Evolutionary conservation across 148 eudicot species (phyloP), one percentile per base, ranked within the genome.

Genomic region (Cornus florida): DNA sequence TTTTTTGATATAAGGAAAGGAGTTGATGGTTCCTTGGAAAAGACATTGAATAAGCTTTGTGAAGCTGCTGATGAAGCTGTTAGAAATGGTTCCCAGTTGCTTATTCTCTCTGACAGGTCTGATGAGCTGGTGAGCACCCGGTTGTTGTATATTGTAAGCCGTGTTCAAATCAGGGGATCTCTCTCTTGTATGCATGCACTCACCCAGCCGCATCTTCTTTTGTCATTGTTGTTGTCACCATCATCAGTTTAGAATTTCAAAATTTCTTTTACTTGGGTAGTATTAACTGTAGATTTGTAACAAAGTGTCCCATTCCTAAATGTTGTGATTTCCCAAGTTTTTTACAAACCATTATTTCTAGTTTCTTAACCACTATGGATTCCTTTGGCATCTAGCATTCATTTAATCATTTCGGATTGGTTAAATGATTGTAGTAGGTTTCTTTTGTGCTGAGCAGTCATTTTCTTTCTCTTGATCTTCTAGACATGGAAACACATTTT

Each of bases 61-160:
- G 97, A 96, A 88, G 97, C 95, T 82, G 99, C 99, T 72, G 99
- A 96, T 86, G 99, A 92, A 77, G 99, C 99, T 83, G 99, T 96
- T 76, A 92, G 99, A 92, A 92, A 87, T 89, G 99, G 99, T 80
- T 92, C 90, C 68, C 98, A 96, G 75, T 85, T 96, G 76, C 97
- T 96, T 84, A 85, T 96, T 78, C 90, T 96, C 62, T 94, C 99
- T 78, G 99, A 96, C 86, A 94, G 98, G 82, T 85, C 93, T 74
- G 99, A 96, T 87, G 95, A 94, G 69, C 83, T 90, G 91, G 99
- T 96, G 83, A 83, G 92, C 71, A 72, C 71, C 71, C 57, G 59
- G 32, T 59, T 60, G 13, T 74, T 20, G 41, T 72, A 35, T 68
- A n/a, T 19, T 32, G 32, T 74, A 19, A 66, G 62, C 24, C 64